phyloP scores from a whole-genome alignment of 2,329 filamentous ascomycete species.

The Colletotrichum tabaci region DNA sequence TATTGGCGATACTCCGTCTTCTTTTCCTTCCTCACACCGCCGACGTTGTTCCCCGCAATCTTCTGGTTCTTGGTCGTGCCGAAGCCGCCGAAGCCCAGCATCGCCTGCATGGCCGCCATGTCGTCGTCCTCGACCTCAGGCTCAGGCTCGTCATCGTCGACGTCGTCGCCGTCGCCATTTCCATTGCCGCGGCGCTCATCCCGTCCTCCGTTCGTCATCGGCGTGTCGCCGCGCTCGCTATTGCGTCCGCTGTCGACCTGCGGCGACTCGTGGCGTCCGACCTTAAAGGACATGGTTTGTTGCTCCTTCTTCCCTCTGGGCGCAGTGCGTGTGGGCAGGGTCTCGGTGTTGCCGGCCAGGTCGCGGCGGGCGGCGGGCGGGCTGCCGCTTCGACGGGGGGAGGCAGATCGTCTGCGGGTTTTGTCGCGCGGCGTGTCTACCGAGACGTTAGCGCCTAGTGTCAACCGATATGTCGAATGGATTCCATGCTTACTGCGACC shows the following conservation, averaged over 20 bases:
- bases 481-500: conserved; percentile 22
- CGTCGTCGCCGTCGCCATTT: conserved; percentile 34
- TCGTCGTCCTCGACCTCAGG: conserved; percentile 75
- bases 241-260: conserved; percentile 44
- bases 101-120: conserved; percentile 80
- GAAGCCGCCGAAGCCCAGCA: conserved; percentile 94
- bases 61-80: conserved; percentile 90
- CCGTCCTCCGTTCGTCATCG: conserved; percentile 36
- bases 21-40: conserved; percentile 90
- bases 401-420: conserved; percentile 55
- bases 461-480: not conserved
- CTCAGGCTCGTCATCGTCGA: conserved; percentile 61
- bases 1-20: conserved; percentile 97
- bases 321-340: conserved; percentile 52
- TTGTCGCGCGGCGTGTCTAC: conserved; percentile 43
- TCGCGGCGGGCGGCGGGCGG: conserved; percentile 42
- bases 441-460: conserved; percentile 16
- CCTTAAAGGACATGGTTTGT: conserved; percentile 53
- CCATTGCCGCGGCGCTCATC: conserved; percentile 33
- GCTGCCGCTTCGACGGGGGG: conserved; percentile 48
- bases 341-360: conserved; percentile 42
- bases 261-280: conserved; percentile 51
- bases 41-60: conserved; percentile 88
- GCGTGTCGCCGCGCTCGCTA: conserved; percentile 42
- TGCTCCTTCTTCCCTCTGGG: conserved; percentile 46